Evolutionary conservation across 139 green algal species (phyloP).

Genomic region (Auxenochlorella pyrenoidosa): DNA sequence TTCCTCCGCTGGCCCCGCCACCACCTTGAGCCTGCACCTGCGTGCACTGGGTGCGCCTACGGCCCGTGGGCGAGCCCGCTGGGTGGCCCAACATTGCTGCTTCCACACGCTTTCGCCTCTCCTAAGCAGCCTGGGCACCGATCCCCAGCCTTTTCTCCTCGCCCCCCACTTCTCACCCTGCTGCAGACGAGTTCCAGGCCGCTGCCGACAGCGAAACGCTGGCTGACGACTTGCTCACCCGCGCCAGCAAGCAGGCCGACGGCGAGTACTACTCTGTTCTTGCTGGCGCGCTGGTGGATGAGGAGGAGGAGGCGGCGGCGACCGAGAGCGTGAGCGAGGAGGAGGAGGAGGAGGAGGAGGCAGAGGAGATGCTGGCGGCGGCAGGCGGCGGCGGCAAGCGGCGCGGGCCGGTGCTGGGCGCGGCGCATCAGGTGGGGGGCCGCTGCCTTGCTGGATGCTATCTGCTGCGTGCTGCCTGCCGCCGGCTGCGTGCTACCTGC

Average conservation of each 20-base stretch:
- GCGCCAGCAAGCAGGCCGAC: not conserved
- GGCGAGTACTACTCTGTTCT: not conserved
- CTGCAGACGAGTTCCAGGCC: not conserved
- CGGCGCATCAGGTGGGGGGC: not conserved
- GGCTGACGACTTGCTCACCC: not conserved
- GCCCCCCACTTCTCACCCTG: too few species aligned
- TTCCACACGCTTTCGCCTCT: too few species aligned
- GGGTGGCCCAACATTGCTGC: too few species aligned
- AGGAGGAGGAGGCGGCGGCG: not conserved
- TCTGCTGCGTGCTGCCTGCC: not conserved
- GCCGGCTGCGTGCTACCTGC: too few species aligned
- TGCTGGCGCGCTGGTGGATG: not conserved
- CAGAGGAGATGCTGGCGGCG: not conserved
- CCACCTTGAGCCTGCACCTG: too few species aligned
- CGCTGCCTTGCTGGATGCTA: not conserved
- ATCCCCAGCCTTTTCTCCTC: too few species aligned
- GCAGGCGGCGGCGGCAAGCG: not conserved
- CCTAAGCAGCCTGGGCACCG: too few species aligned
- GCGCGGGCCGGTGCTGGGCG: not conserved
- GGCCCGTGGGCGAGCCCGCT: too few species aligned
- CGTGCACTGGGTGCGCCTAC: too few species aligned
- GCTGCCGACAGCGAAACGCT: not conserved
- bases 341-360: constrained; percentile 1
- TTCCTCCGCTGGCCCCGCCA: too few species aligned
- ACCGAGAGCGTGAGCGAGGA: not conserved